Evolutionary conservation across 176 grass and related monocot genomes (phyloP).

Genomic region (Rhynchospora tenuis): DNA sequence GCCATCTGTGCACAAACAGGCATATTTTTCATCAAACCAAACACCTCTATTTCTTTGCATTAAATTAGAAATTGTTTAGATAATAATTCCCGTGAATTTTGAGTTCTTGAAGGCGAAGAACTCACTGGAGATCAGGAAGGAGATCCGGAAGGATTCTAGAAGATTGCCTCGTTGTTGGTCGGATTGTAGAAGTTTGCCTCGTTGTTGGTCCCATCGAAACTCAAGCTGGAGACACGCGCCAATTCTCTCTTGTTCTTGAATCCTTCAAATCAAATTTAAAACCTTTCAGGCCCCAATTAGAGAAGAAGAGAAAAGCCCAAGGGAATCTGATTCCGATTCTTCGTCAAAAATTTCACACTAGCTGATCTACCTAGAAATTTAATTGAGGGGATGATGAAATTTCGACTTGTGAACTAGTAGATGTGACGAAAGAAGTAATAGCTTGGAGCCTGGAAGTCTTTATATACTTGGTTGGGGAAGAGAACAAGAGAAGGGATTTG

Average conservation of each 20-base stretch:
- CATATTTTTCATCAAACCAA: background rate
- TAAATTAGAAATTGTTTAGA: background rate
- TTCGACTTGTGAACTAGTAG: background rate
- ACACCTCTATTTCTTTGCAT: background rate
- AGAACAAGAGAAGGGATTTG: background rate
- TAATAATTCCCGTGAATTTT: background rate
- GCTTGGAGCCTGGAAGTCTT: background rate
- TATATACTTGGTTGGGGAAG: background rate
- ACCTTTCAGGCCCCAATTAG: background rate
- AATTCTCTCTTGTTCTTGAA: background rate
- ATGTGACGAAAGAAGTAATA: background rate
- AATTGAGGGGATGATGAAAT: background rate
- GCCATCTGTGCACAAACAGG: background rate
- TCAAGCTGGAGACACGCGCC: background rate
- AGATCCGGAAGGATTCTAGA: slow-evolving; percentile 55
- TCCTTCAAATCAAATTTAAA: background rate
- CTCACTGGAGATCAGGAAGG: slow-evolving; percentile 80
- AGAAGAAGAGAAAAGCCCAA: background rate
- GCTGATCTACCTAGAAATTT: background rate
- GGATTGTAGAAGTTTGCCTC: slow-evolving; percentile 44
- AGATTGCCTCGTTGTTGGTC: slow-evolving; percentile 25
- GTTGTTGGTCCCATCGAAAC: background rate
- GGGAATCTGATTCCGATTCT: background rate
- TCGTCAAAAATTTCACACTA: background rate
- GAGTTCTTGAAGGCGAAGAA: slow-evolving; percentile 1